Conservation (phyloP, 2,329 filamentous ascomycete genomes). For the Dothistroma septosporum region DNA sequence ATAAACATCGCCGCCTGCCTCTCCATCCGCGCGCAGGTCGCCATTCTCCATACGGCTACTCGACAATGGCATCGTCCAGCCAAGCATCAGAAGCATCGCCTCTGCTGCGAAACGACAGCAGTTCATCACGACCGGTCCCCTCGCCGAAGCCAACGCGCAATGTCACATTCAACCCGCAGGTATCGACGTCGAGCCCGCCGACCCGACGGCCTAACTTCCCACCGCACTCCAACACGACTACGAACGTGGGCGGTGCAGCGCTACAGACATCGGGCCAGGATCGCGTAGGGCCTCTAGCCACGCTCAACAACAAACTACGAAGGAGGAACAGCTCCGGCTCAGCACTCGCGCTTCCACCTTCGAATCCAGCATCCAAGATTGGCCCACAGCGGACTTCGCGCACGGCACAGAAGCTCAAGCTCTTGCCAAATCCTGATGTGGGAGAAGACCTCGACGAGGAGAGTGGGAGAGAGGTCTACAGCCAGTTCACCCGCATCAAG, state of each 20-base stretch:
- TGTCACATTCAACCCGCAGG: constrained; percentile 71
- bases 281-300: constrained; percentile 63
- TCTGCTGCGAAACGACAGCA: constrained; percentile 18
- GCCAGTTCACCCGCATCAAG: constrained; percentile 96
- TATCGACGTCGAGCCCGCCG: constrained; percentile 44
- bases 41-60: background rate
- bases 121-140: constrained; percentile 18
- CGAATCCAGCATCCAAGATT: constrained; percentile 62
- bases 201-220: constrained; percentile 35
- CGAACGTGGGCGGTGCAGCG: constrained; percentile 21
- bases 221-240: constrained; percentile 21
- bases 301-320: constrained; percentile 81
- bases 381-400: constrained; percentile 93
- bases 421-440: constrained; percentile 86
- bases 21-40: background rate
- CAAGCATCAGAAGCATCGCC: constrained; percentile 21
- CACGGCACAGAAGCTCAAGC: constrained; percentile 92
- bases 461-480: constrained; percentile 91
- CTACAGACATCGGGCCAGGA: constrained; percentile 35
- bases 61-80: constrained; percentile 15
- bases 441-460: constrained; percentile 81
- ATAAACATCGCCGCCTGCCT: background rate
- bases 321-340: constrained; percentile 78
- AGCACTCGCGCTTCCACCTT: constrained; percentile 43
- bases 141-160: constrained; percentile 50